A percentile compares a stretch with the other conserved stretches of the same genome.
phyloP scores from a whole-genome alignment of 208 protist species.

The Spongospora subterranea region DNA sequence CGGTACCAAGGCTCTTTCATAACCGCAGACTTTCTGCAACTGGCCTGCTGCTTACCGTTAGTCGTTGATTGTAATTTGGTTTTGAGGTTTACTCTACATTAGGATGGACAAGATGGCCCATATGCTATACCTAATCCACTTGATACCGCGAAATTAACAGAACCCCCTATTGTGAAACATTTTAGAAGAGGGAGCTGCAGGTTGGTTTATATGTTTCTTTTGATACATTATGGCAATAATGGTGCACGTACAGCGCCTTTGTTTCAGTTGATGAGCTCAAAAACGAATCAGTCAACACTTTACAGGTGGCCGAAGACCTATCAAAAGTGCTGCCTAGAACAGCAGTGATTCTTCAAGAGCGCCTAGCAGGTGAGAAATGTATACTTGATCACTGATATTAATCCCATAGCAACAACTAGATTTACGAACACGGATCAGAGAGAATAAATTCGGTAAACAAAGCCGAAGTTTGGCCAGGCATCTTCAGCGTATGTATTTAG shows the following conservation, averaged over 20 bases:
- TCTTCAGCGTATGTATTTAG: not conserved
- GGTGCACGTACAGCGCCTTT: not conserved
- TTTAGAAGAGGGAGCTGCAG: no score
- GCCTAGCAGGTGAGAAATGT: not conserved
- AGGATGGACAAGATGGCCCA: no score
- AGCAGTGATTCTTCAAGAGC: slow-evolving; percentile 22
- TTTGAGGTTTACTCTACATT: no score
- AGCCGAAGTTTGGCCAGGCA: not conserved
- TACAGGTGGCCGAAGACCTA: not conserved
- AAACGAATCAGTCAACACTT: not conserved
- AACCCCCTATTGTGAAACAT: no score
- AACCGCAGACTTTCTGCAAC: not conserved
- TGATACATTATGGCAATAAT: not conserved
- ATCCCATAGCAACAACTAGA: not conserved
- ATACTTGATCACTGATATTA: not conserved
- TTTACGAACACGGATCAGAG: not conserved
- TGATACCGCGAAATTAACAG: no score
- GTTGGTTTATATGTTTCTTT: not conserved
- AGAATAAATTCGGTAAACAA: not conserved
- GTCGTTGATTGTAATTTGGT: no score
- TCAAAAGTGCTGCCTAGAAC: not conserved
- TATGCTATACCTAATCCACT: no score
- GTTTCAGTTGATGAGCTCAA: slow-evolving; percentile 1
- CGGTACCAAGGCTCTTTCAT: not conserved
- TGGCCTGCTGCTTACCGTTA: not conserved